Evolutionary conservation across 495 filamentous ascomycete genomes (phyloP).

Genomic region (Trypethelium eluteriae): DNA sequence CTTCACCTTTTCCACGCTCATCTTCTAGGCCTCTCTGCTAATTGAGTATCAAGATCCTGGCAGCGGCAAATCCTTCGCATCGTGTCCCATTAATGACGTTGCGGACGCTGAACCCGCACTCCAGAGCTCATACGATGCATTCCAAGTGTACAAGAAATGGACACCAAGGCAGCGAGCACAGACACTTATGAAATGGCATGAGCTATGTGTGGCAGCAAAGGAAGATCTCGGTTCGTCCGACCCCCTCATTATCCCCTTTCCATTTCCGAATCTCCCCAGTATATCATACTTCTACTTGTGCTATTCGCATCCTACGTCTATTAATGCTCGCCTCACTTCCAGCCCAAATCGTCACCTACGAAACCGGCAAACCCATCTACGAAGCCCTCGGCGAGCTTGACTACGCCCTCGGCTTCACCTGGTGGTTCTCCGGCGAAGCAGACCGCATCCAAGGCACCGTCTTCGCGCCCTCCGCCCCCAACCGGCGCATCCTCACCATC

Average conservation of each 20-base stretch:
- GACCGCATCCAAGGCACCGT: slow-evolving; percentile 60
- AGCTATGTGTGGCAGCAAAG: slow-evolving; percentile 34
- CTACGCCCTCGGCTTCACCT: slow-evolving; percentile 43
- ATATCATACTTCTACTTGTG: neutral
- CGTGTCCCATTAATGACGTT: slow-evolving; percentile 51
- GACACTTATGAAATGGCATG: slow-evolving; percentile 49
- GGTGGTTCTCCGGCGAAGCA: slow-evolving; percentile 54
- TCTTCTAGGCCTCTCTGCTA: neutral
- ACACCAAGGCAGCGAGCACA: slow-evolving; percentile 56
- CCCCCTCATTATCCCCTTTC: no score
- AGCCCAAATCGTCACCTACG: slow-evolving; percentile 42
- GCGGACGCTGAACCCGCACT: slow-evolving; percentile 58
- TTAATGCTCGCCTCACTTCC: neutral
- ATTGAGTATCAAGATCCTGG: slow-evolving; percentile 49
- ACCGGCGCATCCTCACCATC: slow-evolving; percentile 59
- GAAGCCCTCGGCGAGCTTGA: slow-evolving; percentile 43
- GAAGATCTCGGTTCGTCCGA: slow-evolving; percentile 34
- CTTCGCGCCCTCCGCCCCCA: slow-evolving; percentile 47
- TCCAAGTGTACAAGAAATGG: slow-evolving; percentile 52
- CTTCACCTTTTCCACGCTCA: neutral
- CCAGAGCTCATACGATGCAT: slow-evolving; percentile 51
- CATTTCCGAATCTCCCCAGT: neutral
- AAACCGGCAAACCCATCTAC: slow-evolving; percentile 44
- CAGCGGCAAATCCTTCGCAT: slow-evolving; percentile 55
- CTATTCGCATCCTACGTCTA: neutral